These are phyloP conservation scores for Hippophae rhamnoides DNA, from an alignment of 306 rosid genomes.

Conservation along the genomic window DNA sequence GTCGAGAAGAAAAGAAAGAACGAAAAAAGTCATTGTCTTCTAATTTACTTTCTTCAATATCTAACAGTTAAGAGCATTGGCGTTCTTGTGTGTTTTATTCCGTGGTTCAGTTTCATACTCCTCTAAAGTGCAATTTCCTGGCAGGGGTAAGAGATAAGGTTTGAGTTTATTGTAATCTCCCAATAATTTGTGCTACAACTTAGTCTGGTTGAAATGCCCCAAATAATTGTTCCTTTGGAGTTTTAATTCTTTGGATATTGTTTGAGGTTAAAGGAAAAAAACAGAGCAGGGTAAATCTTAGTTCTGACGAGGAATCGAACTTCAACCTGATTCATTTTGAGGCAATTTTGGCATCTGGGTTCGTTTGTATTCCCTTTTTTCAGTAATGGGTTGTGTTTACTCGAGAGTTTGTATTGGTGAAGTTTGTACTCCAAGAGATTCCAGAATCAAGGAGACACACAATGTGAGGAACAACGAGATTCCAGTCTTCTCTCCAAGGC, in stretches of 20 bases:
- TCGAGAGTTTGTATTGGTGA: slow-evolving; percentile 79
- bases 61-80: slow-evolving; percentile 8
- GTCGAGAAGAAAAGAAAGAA: too few species aligned
- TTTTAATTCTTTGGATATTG: background rate
- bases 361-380: slow-evolving; percentile 8
- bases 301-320: background rate
- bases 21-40: too few species aligned
- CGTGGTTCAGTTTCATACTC: background rate
- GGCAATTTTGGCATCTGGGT: slow-evolving; percentile 31
- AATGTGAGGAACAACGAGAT: slow-evolving; percentile 29
- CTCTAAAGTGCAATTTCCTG: slow-evolving; percentile 4
- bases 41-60: background rate
- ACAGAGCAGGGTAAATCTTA: slow-evolving; percentile 7
- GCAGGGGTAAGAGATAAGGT: slow-evolving; percentile 25
- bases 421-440: slow-evolving; percentile 34
- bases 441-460: slow-evolving; percentile 32
- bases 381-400: slow-evolving; percentile 79
- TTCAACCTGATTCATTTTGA: slow-evolving; percentile 32
- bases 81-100: background rate
- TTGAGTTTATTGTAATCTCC: background rate
- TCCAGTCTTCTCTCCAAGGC: slow-evolving; percentile 31
- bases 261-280: slow-evolving; percentile 2
- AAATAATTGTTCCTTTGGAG: background rate
- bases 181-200: background rate
- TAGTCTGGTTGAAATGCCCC: background rate